These are phyloP conservation scores for Incumbomyces delicatus DNA, from an alignment of 2,329 filamentous ascomycete genomes.

Conservation along the genomic window DNA sequence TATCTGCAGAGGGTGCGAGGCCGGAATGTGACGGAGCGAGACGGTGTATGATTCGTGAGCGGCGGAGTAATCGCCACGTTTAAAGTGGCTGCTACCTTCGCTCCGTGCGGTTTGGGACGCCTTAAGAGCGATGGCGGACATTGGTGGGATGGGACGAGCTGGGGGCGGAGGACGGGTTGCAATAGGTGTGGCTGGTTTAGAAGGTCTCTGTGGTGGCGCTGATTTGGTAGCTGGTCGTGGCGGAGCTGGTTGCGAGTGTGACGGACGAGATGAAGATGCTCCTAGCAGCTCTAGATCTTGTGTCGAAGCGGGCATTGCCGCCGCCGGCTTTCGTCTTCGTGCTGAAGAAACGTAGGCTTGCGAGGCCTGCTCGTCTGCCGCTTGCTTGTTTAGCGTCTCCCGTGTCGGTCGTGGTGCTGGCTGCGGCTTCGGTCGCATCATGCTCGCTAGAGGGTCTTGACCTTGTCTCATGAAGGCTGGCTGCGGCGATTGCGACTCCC, in stretches of 20 bases:
- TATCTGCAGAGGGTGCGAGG: conserved; percentile 71
- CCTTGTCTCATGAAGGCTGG: conserved; percentile 51
- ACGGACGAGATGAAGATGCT: conserved; percentile 21
- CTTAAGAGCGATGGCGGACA: conserved; percentile 60
- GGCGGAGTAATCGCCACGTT: conserved; percentile 80
- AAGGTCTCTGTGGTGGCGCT: conserved; percentile 26
- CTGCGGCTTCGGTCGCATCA: conserved; percentile 22
- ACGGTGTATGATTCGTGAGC: conserved; percentile 75
- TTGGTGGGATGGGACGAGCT: conserved; percentile 47
- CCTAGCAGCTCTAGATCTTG: conserved; percentile 58
- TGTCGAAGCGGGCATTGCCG: conserved; percentile 34
- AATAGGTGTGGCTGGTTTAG: conserved; percentile 34
- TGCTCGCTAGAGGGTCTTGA: conserved; percentile 21
- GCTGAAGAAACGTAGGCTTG: conserved; percentile 83
- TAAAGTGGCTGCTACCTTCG: conserved; percentile 80
- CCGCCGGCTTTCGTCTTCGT: conserved; percentile 59
- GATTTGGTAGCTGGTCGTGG: conserved; percentile 28
- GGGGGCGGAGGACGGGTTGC: conserved; percentile 39
- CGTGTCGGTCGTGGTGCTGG: conserved; percentile 40
- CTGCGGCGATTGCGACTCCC: conserved; percentile 30
- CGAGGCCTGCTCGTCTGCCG: conserved; percentile 67
- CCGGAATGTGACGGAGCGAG: conserved; percentile 64
- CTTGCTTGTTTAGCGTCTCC: conserved; percentile 59
- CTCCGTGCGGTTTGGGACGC: conserved; percentile 69
- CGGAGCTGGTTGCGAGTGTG: conserved; percentile 15